Evolutionary conservation across 2,329 filamentous ascomycete genomes (phyloP).

Genomic region (Aspergillus persii): DNA sequence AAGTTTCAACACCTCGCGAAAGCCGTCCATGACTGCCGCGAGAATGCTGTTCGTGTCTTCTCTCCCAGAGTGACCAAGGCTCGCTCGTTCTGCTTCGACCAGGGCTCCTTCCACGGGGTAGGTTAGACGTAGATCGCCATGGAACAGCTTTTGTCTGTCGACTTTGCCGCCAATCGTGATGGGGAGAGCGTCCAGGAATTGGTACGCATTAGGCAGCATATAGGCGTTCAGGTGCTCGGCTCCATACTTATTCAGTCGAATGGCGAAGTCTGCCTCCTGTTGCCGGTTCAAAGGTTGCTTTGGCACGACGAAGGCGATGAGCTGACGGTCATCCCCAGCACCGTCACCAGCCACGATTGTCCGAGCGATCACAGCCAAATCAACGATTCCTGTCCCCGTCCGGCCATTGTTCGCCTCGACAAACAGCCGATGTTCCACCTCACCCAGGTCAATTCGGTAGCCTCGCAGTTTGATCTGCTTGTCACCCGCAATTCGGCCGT

Average conservation of each 20-base stretch:
- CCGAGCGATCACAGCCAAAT: background rate
- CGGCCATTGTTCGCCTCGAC: background rate
- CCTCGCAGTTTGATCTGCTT: conserved; percentile 7
- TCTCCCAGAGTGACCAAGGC: background rate
- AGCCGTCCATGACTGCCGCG: background rate
- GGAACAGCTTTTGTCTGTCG: background rate
- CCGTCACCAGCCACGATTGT: background rate
- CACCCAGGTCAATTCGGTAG: conserved; percentile 2
- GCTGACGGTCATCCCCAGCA: background rate
- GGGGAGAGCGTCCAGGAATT: background rate
- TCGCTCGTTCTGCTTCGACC: background rate
- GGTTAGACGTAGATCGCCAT: background rate
- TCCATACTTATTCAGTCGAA: background rate
- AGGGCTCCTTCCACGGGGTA: background rate
- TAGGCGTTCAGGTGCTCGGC: background rate
- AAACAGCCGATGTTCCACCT: conserved; percentile 1
- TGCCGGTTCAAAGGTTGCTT: background rate
- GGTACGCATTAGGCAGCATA: conserved; percentile 4
- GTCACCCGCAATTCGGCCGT: background rate
- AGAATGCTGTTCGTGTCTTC: background rate
- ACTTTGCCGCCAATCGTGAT: conserved; percentile 2
- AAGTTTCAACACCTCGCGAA: background rate
- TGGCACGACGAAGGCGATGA: conserved; percentile 3
- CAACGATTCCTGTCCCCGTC: background rate
- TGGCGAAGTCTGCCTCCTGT: background rate